Evolutionary conservation across 352 stramenopile genomes (phyloP).

Genomic region (Globisporangium irregulare): DNA sequence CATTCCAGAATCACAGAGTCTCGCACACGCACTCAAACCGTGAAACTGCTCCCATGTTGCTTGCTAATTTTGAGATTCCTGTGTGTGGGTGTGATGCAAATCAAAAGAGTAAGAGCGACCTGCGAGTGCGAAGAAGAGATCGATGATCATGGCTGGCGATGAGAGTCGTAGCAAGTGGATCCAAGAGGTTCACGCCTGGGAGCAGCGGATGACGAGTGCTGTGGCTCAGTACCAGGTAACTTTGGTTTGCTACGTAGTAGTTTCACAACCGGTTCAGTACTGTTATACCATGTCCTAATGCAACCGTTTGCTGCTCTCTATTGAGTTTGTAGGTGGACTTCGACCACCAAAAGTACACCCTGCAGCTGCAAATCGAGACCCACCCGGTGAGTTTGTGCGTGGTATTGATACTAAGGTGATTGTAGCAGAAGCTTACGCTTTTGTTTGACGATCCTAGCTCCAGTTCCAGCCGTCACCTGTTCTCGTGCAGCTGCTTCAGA

Average conservation of each 20-base stretch:
- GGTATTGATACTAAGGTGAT: no score
- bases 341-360: conserved; percentile 35
- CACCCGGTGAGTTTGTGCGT: conserved; percentile 28
- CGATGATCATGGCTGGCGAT: background rate
- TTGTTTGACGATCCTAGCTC: conserved; percentile 19
- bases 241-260: background rate
- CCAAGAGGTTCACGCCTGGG: background rate
- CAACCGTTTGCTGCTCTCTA: background rate
- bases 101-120: background rate
- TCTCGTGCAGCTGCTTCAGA: conserved; percentile 40
- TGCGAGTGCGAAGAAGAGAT: background rate
- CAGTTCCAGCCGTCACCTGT: conserved; percentile 54
- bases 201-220: background rate
- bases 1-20: background rate
- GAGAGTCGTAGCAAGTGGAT: background rate
- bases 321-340: conserved; percentile 16
- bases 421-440: no score
- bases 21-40: no score
- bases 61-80: background rate
- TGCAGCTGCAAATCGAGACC: conserved; percentile 49
- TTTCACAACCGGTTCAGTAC: background rate
- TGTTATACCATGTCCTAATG: background rate
- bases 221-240: conserved; percentile 3
- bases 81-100: background rate
- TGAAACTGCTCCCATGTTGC: background rate